Conservation (phyloP, 2,329 filamentous ascomycete genomes). For the Aspergillus novoparasiticus region DNA sequence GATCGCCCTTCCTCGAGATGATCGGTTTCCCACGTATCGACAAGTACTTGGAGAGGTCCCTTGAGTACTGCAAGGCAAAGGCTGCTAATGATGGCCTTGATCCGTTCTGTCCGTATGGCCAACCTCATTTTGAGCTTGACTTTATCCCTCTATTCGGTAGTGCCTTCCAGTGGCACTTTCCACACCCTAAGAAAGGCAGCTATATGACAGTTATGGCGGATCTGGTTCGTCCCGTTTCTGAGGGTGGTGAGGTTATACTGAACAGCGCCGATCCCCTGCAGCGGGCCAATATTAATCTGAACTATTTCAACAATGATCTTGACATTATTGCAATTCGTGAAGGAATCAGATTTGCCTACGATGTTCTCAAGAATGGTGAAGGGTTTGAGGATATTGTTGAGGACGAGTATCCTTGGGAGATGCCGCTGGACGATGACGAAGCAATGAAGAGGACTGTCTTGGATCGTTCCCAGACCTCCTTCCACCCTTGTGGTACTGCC, state of each 20-base stretch:
- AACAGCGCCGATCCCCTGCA: constrained; percentile 41
- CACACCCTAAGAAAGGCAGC: constrained; percentile 42
- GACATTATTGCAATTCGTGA: constrained; percentile 63
- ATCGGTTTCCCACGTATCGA: constrained; percentile 51
- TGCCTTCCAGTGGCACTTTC: constrained; percentile 55
- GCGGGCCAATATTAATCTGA: constrained; percentile 47
- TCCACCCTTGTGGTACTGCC: constrained; percentile 58
- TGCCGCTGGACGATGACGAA: constrained; percentile 59
- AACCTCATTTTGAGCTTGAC: constrained; percentile 65
- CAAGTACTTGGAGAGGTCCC: constrained; percentile 35
- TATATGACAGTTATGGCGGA: constrained; percentile 61
- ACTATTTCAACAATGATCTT: constrained; percentile 51
- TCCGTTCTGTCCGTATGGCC: constrained; percentile 58
- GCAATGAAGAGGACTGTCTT: constrained; percentile 60
- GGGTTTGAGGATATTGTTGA: constrained; percentile 52
- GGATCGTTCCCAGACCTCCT: constrained; percentile 59
- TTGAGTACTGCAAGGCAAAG: constrained; percentile 51
- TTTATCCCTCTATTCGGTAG: constrained; percentile 62
- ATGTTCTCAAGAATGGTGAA: constrained; percentile 59
- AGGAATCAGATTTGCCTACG: constrained; percentile 58
- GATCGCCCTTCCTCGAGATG: constrained; percentile 48
- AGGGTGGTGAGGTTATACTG: constrained; percentile 40
- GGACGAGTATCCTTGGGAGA: constrained; percentile 60
- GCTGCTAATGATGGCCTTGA: constrained; percentile 47
- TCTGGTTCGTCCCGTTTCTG: constrained; percentile 52